phyloP scores from a whole-genome alignment of 2,329 filamentous ascomycete genomes.

The Ophiostoma piceae region DNA sequence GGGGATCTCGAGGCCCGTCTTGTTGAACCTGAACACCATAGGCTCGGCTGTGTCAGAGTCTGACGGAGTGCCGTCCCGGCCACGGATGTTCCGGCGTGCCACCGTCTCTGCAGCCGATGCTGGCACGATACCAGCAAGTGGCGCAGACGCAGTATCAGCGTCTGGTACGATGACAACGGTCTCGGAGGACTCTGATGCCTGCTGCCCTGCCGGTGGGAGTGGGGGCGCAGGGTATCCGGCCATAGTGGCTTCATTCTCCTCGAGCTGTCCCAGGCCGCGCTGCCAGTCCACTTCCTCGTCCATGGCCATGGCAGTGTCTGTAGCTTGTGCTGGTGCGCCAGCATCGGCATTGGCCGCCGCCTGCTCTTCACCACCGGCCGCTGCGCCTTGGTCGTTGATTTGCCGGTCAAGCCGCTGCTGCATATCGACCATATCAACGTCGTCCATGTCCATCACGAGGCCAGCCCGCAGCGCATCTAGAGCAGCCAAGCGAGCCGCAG shows the following conservation, averaged over 20 bases:
- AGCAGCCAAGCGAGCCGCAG: not conserved
- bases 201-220: slow-evolving; percentile 55
- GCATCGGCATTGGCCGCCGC: not conserved
- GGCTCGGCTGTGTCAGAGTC: slow-evolving; percentile 69
- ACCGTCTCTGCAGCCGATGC: not conserved
- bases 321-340: not conserved
- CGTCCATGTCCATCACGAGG: slow-evolving; percentile 34
- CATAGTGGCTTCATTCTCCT: slow-evolving; percentile 71
- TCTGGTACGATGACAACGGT: not conserved
- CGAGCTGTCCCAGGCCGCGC: slow-evolving; percentile 52
- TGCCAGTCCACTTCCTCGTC: slow-evolving; percentile 48
- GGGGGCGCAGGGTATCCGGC: slow-evolving; percentile 66
- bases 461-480: not conserved
- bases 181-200: slow-evolving; percentile 9
- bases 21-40: slow-evolving; percentile 56
- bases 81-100: slow-evolving; percentile 32
- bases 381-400: slow-evolving; percentile 40
- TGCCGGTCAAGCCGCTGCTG: slow-evolving; percentile 30
- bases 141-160: not conserved
- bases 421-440: slow-evolving; percentile 55
- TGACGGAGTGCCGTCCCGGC: slow-evolving; percentile 61
- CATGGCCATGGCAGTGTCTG: slow-evolving; percentile 53
- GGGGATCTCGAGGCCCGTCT: slow-evolving; percentile 67
- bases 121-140: not conserved
- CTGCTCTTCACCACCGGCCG: not conserved